Evolutionary conservation across 768 basidiomycete species (phyloP).

Genomic region (Lactarius evosmus): DNA sequence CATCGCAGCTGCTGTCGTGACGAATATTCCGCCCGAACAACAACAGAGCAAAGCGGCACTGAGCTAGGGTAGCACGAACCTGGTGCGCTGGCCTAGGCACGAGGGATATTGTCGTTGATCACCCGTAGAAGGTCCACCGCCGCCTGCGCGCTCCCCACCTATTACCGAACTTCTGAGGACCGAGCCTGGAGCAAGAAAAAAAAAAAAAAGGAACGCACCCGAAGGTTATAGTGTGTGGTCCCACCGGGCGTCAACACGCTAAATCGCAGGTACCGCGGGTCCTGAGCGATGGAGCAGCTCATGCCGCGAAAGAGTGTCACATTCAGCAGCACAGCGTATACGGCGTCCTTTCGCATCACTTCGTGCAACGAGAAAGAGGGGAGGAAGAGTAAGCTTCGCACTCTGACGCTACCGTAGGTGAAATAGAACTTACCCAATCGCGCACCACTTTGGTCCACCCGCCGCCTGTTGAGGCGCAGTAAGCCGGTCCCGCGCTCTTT

Average conservation of each 20-base stretch:
- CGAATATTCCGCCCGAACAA: conserved; percentile 10
- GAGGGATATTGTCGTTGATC: conserved; percentile 24
- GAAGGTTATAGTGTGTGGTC: conserved; percentile 70
- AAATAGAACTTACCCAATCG: conserved; percentile 51
- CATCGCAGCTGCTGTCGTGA: background rate
- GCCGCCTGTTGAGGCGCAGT: conserved; percentile 65
- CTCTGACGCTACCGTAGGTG: background rate
- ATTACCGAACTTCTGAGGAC: background rate
- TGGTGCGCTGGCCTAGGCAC: background rate
- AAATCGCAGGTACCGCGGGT: conserved; percentile 76
- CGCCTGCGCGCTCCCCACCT: conserved; percentile 26
- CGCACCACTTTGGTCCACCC: conserved; percentile 61
- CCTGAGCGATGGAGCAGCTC: conserved; percentile 67
- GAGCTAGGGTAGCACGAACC: background rate
- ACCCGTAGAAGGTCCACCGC: conserved; percentile 21
- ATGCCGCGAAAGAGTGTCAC: conserved; percentile 76
- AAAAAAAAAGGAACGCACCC: conserved; percentile 45
- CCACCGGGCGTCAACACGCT: conserved; percentile 61
- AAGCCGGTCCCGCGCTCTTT: conserved; percentile 74
- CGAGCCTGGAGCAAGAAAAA: background rate
- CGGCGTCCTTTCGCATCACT: conserved; percentile 89
- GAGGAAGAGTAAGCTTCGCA: background rate
- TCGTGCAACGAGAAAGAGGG: background rate
- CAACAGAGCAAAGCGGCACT: conserved; percentile 10
- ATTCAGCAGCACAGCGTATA: conserved; percentile 70